phyloP scores from a whole-genome alignment of 176 grass and related monocot species.

The Aegilops speltoides region DNA sequence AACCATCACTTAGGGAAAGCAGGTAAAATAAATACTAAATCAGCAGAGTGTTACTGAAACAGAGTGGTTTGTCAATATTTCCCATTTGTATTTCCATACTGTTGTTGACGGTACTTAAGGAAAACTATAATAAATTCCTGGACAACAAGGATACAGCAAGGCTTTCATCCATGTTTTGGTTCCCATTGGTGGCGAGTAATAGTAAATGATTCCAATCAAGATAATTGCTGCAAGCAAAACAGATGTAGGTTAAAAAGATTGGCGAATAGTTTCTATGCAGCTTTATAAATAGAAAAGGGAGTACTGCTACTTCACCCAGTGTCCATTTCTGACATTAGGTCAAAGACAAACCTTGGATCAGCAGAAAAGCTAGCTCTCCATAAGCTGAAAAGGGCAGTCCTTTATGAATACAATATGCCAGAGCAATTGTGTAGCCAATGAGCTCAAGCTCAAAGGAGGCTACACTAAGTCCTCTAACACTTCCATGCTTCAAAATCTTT shows the following conservation, averaged over 20 bases:
- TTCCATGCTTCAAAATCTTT: constrained; percentile 85
- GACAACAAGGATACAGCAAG: constrained; percentile 78
- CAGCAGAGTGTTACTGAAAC: neutral
- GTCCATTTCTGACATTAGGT: constrained; percentile 2
- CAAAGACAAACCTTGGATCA: constrained; percentile 75
- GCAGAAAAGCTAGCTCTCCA: constrained; percentile 87
- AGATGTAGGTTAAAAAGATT: constrained; percentile 10
- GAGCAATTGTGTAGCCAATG: constrained; percentile 91
- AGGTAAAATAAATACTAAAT: constrained; percentile 2
- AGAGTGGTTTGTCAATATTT: neutral
- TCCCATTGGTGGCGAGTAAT: constrained; percentile 78
- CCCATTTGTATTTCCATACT: neutral
- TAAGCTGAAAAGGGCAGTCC: constrained; percentile 93
- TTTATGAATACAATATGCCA: constrained; percentile 98
- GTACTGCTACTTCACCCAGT: neutral
- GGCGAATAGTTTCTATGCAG: neutral
- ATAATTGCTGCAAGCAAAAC: constrained; percentile 70
- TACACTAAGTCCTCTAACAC: constrained; percentile 88
- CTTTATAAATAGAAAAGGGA: constrained; percentile 18
- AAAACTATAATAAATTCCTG: neutral
- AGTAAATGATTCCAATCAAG: constrained; percentile 86
- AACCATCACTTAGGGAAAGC: constrained; percentile 50
- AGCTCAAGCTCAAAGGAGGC: constrained; percentile 92
- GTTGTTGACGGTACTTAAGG: neutral
- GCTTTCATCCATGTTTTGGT: constrained; percentile 75